These are phyloP conservation scores for Boletus coccyginus DNA, from an alignment of 768 basidiomycete species.

Conservation along the genomic window DNA sequence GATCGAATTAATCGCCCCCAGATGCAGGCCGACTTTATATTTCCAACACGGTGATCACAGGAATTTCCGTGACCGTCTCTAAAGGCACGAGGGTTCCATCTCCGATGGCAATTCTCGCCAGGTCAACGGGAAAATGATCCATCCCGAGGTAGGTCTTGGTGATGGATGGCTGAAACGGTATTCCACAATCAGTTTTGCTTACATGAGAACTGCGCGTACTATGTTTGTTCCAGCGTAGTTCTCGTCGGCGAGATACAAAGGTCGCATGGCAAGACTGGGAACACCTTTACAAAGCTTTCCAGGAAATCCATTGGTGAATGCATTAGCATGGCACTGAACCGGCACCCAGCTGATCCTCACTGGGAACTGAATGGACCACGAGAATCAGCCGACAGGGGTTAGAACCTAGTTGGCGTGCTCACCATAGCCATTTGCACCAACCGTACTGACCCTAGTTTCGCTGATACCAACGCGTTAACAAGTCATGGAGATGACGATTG, in stretches of 20 bases:
- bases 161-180: conserved; percentile 62
- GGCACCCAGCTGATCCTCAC: conserved; percentile 60
- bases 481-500: background rate
- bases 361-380: conserved; percentile 37
- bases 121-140: conserved; percentile 61
- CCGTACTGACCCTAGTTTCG: conserved; percentile 64
- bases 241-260: conserved; percentile 69
- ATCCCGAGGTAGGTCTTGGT: conserved; percentile 64
- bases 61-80: too few relatives aligned
- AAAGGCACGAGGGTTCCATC: conserved; percentile 55
- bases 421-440: conserved; percentile 57
- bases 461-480: conserved; percentile 25
- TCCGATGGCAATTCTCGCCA: conserved; percentile 66
- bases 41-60: too few relatives aligned
- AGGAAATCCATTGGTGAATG: conserved; percentile 61
- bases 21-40: too few relatives aligned
- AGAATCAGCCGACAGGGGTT: background rate
- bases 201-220: conserved; percentile 40
- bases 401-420: conserved; percentile 7
- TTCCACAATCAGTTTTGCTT: background rate
- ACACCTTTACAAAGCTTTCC: conserved; percentile 67
- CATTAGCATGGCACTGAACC: conserved; percentile 30
- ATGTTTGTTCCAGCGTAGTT: conserved; percentile 74
- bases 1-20: too few relatives aligned
- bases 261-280: conserved; percentile 61